Percentiles rank a stretch among this genome's conserved stretches.
phyloP scores from a whole-genome alignment of 257 asterid species.

The Solanum boliviense region DNA sequence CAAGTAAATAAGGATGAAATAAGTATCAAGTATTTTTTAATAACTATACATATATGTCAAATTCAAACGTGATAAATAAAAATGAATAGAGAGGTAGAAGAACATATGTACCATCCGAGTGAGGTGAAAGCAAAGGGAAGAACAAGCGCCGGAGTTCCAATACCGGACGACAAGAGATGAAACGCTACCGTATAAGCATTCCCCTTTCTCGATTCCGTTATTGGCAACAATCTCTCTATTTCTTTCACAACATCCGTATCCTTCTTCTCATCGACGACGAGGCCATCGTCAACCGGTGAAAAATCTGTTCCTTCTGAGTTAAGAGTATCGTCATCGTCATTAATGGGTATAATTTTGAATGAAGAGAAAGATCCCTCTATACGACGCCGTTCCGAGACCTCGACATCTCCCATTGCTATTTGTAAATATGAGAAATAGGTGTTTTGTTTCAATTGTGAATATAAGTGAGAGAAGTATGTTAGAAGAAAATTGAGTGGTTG shows the following conservation, averaged over 20 bases:
- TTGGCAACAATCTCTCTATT: constrained; percentile 37
- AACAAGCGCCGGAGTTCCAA: constrained; percentile 42
- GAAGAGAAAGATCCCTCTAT: constrained; percentile 7
- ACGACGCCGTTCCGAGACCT: not conserved
- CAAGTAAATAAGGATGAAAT: too few species aligned
- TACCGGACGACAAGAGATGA: constrained; percentile 40
- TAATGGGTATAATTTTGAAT: constrained; percentile 15
- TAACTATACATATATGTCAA: fast-evolving
- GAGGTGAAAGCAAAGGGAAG: constrained; percentile 54
- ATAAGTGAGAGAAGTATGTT: too few species aligned
- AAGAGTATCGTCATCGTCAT: not conserved
- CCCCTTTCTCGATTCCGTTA: constrained; percentile 53
- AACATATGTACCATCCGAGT: constrained; percentile 50
- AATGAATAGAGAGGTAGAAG: too few species aligned
- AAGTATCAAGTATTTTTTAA: too few species aligned
- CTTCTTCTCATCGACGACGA: not conserved
- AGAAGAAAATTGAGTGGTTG: not conserved
- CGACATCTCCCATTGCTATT: not conserved
- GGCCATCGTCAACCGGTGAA: not conserved
- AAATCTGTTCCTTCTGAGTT: not conserved
- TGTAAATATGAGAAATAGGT: not conserved
- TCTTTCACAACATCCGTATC: not conserved
- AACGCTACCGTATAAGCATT: constrained; percentile 20
- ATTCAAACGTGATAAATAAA: too few species aligned
- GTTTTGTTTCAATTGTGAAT: not conserved